phyloP scores from a whole-genome alignment of 441 rosid genomes.

The Omphalea diandra region DNA sequence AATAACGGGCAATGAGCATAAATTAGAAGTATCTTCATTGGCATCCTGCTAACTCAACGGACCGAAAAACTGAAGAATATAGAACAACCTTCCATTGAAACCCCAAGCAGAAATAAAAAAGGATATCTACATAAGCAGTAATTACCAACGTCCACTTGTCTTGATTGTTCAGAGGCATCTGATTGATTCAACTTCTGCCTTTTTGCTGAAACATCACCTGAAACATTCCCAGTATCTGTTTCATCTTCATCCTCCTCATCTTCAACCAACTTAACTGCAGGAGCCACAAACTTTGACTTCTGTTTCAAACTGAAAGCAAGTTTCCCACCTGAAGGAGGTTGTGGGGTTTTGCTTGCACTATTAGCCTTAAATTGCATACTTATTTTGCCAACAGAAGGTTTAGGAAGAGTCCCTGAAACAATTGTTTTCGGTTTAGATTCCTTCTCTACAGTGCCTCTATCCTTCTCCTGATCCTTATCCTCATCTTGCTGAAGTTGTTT shows the following conservation, averaged over 20 bases:
- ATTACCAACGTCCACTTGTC: constrained; percentile 80
- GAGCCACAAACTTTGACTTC: constrained; percentile 84
- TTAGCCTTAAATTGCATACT: constrained; percentile 46
- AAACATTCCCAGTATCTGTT: constrained; percentile 41
- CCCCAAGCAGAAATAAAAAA: constrained; percentile 24
- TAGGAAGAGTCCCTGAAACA: constrained; percentile 50
- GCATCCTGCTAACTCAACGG: constrained; percentile 2
- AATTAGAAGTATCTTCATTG: background rate
- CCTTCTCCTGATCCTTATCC: constrained; percentile 52
- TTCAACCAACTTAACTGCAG: constrained; percentile 74
- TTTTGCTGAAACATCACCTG: constrained; percentile 50
- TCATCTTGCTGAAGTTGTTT: constrained; percentile 87
- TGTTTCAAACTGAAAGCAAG: constrained; percentile 96
- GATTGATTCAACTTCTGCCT: constrained; percentile 64
- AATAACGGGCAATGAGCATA: constrained; percentile 11
- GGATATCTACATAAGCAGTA: constrained; percentile 44
- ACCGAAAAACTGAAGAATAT: constrained; percentile 17
- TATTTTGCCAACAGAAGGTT: constrained; percentile 40
- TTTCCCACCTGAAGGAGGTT: constrained; percentile 59
- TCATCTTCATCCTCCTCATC: constrained; percentile 89
- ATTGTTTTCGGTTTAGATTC: constrained; percentile 66
- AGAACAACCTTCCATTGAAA: constrained; percentile 23
- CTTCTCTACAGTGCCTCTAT: constrained; percentile 37
- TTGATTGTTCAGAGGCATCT: constrained; percentile 45
- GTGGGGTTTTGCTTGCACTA: constrained; percentile 42